Evolutionary conservation across 1,284 basidiomycete genomes (phyloP).

Genomic region (Apiotrichum gamsii): DNA sequence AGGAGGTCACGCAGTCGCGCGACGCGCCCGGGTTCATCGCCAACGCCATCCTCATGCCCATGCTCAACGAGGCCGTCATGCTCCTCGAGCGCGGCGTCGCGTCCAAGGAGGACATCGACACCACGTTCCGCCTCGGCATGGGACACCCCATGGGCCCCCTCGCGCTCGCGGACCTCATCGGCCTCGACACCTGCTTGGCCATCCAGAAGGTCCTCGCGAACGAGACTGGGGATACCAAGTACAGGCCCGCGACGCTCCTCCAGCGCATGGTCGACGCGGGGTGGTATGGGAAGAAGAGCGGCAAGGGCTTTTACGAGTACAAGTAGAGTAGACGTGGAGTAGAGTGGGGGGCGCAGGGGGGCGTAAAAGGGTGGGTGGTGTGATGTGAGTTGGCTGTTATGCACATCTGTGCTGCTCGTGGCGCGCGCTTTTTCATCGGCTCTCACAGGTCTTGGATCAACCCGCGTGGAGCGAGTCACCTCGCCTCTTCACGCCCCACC

Average conservation of each 20-base stretch:
- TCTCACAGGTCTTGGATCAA: too few relatives aligned
- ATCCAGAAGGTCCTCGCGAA: conserved; percentile 82
- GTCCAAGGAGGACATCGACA: conserved; percentile 90
- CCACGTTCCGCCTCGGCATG: conserved; percentile 87
- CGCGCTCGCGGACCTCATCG: conserved; percentile 82
- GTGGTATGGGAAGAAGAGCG: conserved; percentile 74
- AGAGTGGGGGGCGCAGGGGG: too few relatives aligned
- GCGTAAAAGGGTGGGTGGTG: too few relatives aligned
- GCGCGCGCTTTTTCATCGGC: too few relatives aligned
- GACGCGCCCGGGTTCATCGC: conserved; percentile 74
- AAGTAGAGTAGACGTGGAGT: conserved; percentile 1
- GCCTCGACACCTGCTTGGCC: conserved; percentile 81
- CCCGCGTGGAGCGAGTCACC: too few relatives aligned
- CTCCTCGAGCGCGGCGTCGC: conserved; percentile 85
- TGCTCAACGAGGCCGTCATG: conserved; percentile 72
- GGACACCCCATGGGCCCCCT: conserved; percentile 92
- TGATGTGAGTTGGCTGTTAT: too few relatives aligned
- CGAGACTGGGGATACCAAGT: conserved; percentile 92
- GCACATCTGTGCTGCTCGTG: too few relatives aligned
- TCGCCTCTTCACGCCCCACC: too few relatives aligned
- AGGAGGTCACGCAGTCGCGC: conserved; percentile 81
- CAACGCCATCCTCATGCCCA: conserved; percentile 48
- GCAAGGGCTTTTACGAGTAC: conserved; percentile 76
- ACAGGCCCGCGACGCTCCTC: conserved; percentile 82
- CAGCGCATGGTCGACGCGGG: conserved; percentile 95